Percentiles rank a stretch among this genome's conserved stretches.
phyloP scores from a whole-genome alignment of 2,329 filamentous ascomycete species.

The Daldinia sp. region DNA sequence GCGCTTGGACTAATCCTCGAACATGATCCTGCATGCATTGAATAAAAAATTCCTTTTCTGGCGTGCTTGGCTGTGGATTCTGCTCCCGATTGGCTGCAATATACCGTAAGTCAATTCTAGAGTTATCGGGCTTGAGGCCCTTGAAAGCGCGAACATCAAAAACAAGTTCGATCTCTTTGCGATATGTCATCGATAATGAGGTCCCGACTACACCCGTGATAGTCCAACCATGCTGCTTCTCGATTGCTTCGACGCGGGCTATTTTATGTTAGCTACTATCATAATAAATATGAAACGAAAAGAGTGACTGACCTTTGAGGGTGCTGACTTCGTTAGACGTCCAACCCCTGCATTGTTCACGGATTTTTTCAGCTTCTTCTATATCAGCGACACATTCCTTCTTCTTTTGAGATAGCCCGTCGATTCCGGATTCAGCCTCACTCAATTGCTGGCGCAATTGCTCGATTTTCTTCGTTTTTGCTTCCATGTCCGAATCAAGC shows the following conservation, averaged over 20 bases:
- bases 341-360: conserved; percentile 91
- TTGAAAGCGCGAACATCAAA: conserved; percentile 73
- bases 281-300: not conserved
- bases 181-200: conserved; percentile 77
- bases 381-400: conserved; percentile 76
- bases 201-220: conserved; percentile 70
- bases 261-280: conserved; percentile 48
- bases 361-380: conserved; percentile 79
- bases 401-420: conserved; percentile 71
- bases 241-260: conserved; percentile 72
- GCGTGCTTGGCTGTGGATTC: conserved; percentile 64
- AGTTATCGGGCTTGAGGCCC: conserved; percentile 51
- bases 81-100: conserved; percentile 66
- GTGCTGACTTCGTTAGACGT: conserved; percentile 79
- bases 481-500: conserved; percentile 72
- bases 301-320: conserved; percentile 71
- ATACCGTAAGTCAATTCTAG: conserved; percentile 74
- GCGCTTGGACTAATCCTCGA: conserved; percentile 66
- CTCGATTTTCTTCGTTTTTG: conserved; percentile 73
- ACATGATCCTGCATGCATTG: conserved; percentile 75
- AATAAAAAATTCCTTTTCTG: conserved; percentile 78
- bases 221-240: conserved; percentile 74
- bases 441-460: conserved; percentile 72
- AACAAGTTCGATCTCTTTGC: conserved; percentile 74
- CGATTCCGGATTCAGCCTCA: conserved; percentile 71